Percentiles rank a stretch among this genome's conserved stretches.
These are phyloP conservation scores for Penicillium thymicola DNA, from an alignment of 2,329 filamentous ascomycete genomes.

Conservation along the genomic window DNA sequence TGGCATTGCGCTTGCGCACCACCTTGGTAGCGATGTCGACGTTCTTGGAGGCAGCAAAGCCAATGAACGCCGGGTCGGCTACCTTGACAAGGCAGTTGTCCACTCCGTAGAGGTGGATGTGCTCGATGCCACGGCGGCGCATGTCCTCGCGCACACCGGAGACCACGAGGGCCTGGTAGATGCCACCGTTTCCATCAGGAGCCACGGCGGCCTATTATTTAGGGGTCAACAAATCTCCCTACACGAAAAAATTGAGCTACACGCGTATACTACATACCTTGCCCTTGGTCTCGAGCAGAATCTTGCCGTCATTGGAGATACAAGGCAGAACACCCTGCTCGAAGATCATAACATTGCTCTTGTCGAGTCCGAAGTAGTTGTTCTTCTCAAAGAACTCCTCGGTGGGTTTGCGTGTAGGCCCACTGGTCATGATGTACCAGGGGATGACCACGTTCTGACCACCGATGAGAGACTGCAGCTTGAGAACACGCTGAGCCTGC, in stretches of 20 bases:
- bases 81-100: conserved; percentile 99
- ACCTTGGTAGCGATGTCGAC: conserved; percentile 98
- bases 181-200: conserved; percentile 93
- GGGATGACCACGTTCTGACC: conserved; percentile 67
- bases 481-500: conserved; percentile 89
- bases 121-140: conserved; percentile 81
- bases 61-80: conserved; percentile 93
- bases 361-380: conserved; percentile 82
- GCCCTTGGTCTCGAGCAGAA: conserved; percentile 83
- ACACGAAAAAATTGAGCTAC: background rate
- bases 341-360: conserved; percentile 86
- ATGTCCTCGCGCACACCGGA: conserved; percentile 83
- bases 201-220: conserved; percentile 76
- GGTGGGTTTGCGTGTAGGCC: conserved; percentile 87
- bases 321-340: conserved; percentile 96
- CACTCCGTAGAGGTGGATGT: conserved; percentile 96
- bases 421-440: conserved; percentile 99
- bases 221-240: conserved; percentile 3
- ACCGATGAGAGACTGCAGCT: conserved; percentile 75
- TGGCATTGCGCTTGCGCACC: conserved; percentile 96
- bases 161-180: conserved; percentile 86
- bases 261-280: conserved; percentile 52
- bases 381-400: conserved; percentile 88
- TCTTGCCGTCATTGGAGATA: conserved; percentile 97
- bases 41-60: conserved; percentile 80